These are phyloP conservation scores for Trichomonas tenax DNA, from an alignment of 208 protist genomes.

Conservation along the genomic window DNA sequence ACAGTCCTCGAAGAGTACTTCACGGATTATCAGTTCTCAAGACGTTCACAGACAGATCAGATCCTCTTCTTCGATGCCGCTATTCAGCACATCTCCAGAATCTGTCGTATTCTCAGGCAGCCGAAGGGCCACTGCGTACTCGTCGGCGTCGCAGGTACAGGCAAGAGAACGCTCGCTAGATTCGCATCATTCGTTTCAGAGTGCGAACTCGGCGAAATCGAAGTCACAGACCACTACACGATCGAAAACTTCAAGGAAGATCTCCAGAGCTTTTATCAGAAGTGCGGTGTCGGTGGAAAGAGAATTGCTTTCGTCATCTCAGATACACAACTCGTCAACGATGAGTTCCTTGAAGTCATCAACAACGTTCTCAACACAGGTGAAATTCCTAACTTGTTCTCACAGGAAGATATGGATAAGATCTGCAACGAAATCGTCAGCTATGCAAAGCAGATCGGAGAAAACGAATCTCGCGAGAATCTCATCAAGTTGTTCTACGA, in stretches of 20 bases:
- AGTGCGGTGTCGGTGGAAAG: constrained; percentile 66
- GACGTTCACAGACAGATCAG: constrained; percentile 64
- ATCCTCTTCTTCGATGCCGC: constrained; percentile 95
- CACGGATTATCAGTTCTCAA: constrained; percentile 67
- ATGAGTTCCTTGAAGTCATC: constrained; percentile 84
- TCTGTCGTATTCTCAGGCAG: constrained; percentile 80
- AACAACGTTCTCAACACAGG: constrained; percentile 90
- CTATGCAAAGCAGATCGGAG: constrained; percentile 42
- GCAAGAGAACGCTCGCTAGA: constrained; percentile 77
- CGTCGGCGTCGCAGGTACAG: constrained; percentile 80
- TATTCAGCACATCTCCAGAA: constrained; percentile 73
- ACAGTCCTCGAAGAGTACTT: constrained; percentile 56
- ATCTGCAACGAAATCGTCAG: constrained; percentile 51
- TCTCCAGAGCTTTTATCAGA: constrained; percentile 39
- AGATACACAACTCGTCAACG: constrained; percentile 76
- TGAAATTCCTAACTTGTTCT: constrained; percentile 84
- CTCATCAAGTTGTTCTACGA: constrained; percentile 73
- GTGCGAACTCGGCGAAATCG: neutral
- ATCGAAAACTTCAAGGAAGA: constrained; percentile 53
- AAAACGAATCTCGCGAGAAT: constrained; percentile 70
- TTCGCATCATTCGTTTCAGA: constrained; percentile 70
- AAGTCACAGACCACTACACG: constrained; percentile 47
- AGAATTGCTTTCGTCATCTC: constrained; percentile 74
- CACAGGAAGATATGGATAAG: constrained; percentile 68
- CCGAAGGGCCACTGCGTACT: constrained; percentile 76